Base-by-base conservation (phyloP, 192 early-diverging fungal species). In the Martensiomyces pterosporus region DNA sequence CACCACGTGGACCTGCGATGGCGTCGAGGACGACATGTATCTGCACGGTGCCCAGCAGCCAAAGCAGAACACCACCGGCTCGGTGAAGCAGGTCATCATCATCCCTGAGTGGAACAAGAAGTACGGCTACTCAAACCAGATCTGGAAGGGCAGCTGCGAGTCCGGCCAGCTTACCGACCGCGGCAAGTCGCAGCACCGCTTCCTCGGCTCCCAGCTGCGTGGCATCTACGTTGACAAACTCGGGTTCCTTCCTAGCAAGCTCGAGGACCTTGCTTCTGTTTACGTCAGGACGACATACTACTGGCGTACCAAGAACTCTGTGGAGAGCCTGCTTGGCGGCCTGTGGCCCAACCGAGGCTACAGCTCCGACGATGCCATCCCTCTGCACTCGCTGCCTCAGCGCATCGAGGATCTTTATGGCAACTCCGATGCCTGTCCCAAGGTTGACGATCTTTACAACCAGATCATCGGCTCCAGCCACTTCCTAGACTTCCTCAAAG, bases 281-380 rank as follows among this genome's bases (percentile, higher is more conserved):
- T 85, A 82, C 46, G 41, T 79, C 23, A 64, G 82, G 8, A 79
- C 77, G 3, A 82, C 84, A 1, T 66, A 80, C 40, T 68, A 80
- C 39, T 66, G 77, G 48, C 72, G 87, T 16, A 87, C 85, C 0
- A 73, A 81, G 18, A 66, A 61, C 38, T 78, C 78, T 6, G 71
- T 61, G n/a, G 63, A 72, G 51, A 72, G 63, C 27, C 50, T 81
- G 41, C 19, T 80, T 10, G 70, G 61, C 26, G 64, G 64, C 0
- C 40, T 81, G 16, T 81, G 74, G 60, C 78, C 78, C 12, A 24
- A 45, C 17, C 52, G 62, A n/a, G 53, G 45, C 5, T 47, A 70
- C n/a, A 14, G 46, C 0, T 47, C 60, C 6, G 35, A 35, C 5
- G 29, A 16, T 3, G 50, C 56, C 1, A 55, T 80, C 19, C 58